Conservation (phyloP, 257 asterid species). For the Verbascum thapsus region DNA sequence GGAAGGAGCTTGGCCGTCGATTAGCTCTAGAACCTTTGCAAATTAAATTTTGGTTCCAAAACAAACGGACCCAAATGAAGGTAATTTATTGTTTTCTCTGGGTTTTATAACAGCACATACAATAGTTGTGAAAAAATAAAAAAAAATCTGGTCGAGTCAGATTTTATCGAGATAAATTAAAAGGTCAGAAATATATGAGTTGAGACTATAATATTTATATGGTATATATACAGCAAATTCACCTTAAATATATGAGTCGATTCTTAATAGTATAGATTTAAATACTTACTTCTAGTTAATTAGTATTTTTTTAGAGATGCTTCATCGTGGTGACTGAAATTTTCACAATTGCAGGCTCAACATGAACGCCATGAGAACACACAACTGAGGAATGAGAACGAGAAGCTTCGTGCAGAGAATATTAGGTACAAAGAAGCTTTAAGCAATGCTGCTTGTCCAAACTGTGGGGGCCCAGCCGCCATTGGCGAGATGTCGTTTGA, state of each 20-base stretch:
- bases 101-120: too few relatives aligned
- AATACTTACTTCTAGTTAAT: not conserved
- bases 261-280: too few relatives aligned
- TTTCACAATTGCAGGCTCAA: constrained; percentile 49
- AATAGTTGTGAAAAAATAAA: too few relatives aligned
- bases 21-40: constrained; percentile 57
- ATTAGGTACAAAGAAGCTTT: constrained; percentile 75
- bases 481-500: constrained; percentile 82
- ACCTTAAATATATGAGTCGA: too few relatives aligned
- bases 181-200: too few relatives aligned
- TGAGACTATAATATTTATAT: too few relatives aligned
- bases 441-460: constrained; percentile 68
- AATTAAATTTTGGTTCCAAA: constrained; percentile 67
- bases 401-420: constrained; percentile 69
- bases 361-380: constrained; percentile 80
- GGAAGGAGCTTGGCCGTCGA: constrained; percentile 60
- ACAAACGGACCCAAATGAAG: constrained; percentile 68
- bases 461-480: constrained; percentile 80
- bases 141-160: too few relatives aligned
- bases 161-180: too few relatives aligned
- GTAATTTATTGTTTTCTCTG: constrained; percentile 10
- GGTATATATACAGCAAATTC: too few relatives aligned
- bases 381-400: constrained; percentile 62
- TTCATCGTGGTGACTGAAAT: not conserved
- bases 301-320: not conserved